Percentiles rank a stretch among this genome's conserved stretches.
phyloP scores from a whole-genome alignment of 108 stramenopile genomes.

The Cyclotella baltica region DNA sequence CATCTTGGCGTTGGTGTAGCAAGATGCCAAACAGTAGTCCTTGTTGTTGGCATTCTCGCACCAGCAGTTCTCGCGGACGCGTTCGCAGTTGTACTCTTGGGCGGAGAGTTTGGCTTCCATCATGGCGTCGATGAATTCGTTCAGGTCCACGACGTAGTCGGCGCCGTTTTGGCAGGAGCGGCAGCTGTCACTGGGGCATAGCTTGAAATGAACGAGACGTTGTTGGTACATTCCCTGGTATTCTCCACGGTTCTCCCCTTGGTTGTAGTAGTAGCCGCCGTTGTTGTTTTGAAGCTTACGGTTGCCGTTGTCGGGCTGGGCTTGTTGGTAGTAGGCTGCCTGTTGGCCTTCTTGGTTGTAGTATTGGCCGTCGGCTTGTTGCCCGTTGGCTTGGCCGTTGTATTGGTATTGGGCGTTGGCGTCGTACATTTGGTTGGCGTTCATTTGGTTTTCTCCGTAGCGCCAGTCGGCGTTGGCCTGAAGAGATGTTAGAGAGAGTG shows the following conservation, averaged over 20 bases:
- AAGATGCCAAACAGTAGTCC: constrained; percentile 58
- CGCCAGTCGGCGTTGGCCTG: constrained; percentile 16
- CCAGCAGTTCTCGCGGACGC: constrained; percentile 67
- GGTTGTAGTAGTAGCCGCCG: constrained; percentile 10
- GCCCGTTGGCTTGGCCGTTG: constrained; percentile 19
- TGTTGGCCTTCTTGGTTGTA: constrained; percentile 7
- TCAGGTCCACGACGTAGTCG: constrained; percentile 71
- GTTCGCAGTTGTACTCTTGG: constrained; percentile 68
- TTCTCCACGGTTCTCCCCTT: constrained; percentile 11
- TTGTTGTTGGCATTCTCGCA: constrained; percentile 68
- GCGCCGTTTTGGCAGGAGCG: constrained; percentile 47
- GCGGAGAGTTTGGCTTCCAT: constrained; percentile 33
- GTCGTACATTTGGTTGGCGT: neutral
- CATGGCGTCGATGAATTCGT: constrained; percentile 71
- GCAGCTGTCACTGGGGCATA: constrained; percentile 64
- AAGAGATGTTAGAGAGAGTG: neutral
- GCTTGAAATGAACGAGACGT: constrained; percentile 66
- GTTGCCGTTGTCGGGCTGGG: constrained; percentile 10
- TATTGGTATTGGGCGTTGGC: constrained; percentile 20
- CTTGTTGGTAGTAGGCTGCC: constrained; percentile 19
- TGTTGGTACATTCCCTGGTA: constrained; percentile 31
- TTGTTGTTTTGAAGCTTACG: constrained; percentile 16
- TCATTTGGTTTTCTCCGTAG: neutral
- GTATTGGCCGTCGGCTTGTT: constrained; percentile 11
- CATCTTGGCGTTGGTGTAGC: constrained; percentile 64